A percentile compares a stretch with the other conserved stretches of the same genome.
These are phyloP conservation scores for Mucor piriformis DNA, from an alignment of 371 early-diverging fungal genomes.

Conservation along the genomic window DNA sequence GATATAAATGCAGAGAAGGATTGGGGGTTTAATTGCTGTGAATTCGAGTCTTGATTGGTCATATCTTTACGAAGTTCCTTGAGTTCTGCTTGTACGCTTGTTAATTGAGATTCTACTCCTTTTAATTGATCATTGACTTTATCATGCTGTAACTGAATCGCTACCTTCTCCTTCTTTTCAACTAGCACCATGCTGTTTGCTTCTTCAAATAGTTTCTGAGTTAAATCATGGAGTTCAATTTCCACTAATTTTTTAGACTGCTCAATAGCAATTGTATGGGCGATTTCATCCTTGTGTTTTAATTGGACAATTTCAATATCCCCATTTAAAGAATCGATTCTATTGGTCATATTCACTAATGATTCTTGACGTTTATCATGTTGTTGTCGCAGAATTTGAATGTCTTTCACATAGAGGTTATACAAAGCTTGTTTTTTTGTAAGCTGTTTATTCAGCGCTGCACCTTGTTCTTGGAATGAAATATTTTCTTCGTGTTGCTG, in stretches of 20 bases:
- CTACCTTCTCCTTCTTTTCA: conserved; percentile 64
- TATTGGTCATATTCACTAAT: neutral
- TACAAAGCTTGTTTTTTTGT: conserved; percentile 1
- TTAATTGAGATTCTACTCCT: conserved; percentile 26
- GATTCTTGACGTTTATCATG: neutral
- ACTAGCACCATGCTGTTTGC: conserved; percentile 84
- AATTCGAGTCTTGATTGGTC: neutral
- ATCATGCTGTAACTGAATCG: conserved; percentile 59
- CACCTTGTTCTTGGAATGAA: neutral
- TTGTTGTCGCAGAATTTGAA: neutral
- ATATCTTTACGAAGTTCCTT: conserved; percentile 28
- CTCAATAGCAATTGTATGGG: conserved; percentile 70
- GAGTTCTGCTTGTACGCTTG: conserved; percentile 20
- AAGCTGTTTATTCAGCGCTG: too few species aligned
- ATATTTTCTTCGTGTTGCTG: conserved; percentile 2
- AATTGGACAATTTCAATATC: conserved; percentile 78
- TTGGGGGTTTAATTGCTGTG: neutral
- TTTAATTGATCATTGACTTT: conserved; percentile 61
- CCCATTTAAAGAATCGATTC: conserved; percentile 76
- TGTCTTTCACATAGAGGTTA: neutral
- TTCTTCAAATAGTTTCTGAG: conserved; percentile 82
- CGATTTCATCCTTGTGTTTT: conserved; percentile 75
- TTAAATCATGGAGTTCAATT: conserved; percentile 76
- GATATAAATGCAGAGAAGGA: neutral
- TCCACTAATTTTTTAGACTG: conserved; percentile 67